Evolutionary conservation across 2,329 filamentous ascomycete species (phyloP), one percentile per base, ranked within the genome.

Genomic region (Drechslerella coelobrocha): DNA sequence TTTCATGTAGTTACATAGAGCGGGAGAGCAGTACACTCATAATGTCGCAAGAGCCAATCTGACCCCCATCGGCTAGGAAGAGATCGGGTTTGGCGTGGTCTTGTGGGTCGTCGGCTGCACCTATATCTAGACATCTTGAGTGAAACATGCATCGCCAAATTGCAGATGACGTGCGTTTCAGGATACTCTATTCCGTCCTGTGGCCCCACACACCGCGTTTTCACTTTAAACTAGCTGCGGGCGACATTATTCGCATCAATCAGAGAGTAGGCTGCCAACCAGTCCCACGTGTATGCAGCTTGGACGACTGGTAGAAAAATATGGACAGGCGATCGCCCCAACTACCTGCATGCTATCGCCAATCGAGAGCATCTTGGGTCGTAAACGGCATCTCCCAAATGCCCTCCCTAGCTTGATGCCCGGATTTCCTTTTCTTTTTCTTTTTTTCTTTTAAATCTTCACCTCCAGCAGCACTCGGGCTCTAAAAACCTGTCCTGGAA

Each of bases 371-470:
- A 37, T 52, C 45, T 24, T 61, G 31, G 10, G 12, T 59, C 65
- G 43, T 53, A 69, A 69, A 62, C 47, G 65, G 65, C 51, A 69
- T 62, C 65, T 68, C 55, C 56, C 41, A 66, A 66, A 26, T 23
- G 14, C 27, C 31, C 26, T 26, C 34, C 29, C 26, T 34, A 21
- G 31, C 31, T 53, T 37, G 21, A 34, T 23, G 34, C 37, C 31
- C 14, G 41, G 52, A 26, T 19, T 59, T 48, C 37, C 34, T 26
- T 7, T 31, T 14, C 27, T 55, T 23, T 27, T 53, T 23, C 41
- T 23, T 24, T 19, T 39, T 34, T 34, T 62, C 53, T 57, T 62
- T 51, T 31, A 50, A 61, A 41, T 53, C 50, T 29, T 62, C 26
- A 47, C 59, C 48, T n/a, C n/a, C n/a, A n/a, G n/a, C 34, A 39